Evolutionary conservation across 73 alveolate species (phyloP), one percentile per base, ranked within the genome.

Genomic region (Paramecium octaurelia): DNA sequence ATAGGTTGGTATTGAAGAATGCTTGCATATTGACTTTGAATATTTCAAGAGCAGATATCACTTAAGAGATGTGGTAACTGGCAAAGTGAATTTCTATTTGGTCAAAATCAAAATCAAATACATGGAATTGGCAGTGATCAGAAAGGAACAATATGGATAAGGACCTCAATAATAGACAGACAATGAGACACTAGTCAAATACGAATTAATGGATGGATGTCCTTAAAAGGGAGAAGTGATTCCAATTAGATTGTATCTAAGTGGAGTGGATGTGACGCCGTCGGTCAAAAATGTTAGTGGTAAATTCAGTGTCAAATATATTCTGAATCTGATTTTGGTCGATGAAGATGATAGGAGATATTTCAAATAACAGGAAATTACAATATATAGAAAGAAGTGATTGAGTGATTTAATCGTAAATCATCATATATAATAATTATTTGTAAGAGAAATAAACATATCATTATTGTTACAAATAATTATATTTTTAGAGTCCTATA

Each of bases 151-250:
- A 71, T 58, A 80, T 34, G 84, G 96, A 71, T 71, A 89, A 71
- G 86, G 92, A 83, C 20, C 54, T 11, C 11, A 34, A 29, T 20
- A 89, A 89, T 71, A 69, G 16, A 96, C 97, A 4, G 99, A 98
- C 93, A 95, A 93, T 64, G 99, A 98, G 88, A 97, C 98, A 36
- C 92, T 98, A 75, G 96, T 96, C 44, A 97, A 99, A 94, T 99
- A 95, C 93, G 99, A 99, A 86, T 97, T 99, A 86, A 99, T 99
- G 99, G 99, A 98, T 92, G 99, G 99, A 3, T 98, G 98, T 40
- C 99, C 99, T 6, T 97, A 94, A 57, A 98, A 95, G 84, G 99
- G 99, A 44, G 99, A 98, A 93, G 94, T 96, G 38, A 98, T 99
- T 48, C 99, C 99, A 8, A 96, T 97, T 18, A 95, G 99, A 95